These are phyloP conservation scores for Fagopyrum homotropicum DNA, from an alignment of 148 eudicot genomes.

Conservation along the genomic window DNA sequence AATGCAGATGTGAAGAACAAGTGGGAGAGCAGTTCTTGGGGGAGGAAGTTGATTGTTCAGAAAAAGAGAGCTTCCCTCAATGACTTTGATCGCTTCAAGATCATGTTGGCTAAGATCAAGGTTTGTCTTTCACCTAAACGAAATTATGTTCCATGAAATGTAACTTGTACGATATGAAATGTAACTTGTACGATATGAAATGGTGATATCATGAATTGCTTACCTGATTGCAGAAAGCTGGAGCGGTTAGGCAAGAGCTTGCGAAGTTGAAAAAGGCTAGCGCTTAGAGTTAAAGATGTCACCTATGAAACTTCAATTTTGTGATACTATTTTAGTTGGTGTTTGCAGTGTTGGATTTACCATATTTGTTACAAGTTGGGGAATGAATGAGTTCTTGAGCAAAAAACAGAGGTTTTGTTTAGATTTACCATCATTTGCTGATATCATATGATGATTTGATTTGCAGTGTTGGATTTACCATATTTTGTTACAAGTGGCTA, in stretches of 20 bases:
- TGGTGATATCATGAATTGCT: neutral
- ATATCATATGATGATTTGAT: too few species aligned
- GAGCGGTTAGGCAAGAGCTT: conserved; percentile 13
- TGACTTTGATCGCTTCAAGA: conserved; percentile 56
- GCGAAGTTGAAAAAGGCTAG: conserved; percentile 12
- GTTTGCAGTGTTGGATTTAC: conserved; percentile 10
- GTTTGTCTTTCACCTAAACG: neutral
- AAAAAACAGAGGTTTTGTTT: neutral
- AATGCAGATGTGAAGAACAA: conserved; percentile 47
- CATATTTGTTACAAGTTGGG: neutral
- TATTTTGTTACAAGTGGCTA: too few species aligned
- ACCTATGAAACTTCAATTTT: neutral
- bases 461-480: too few species aligned
- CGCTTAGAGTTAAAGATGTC: neutral
- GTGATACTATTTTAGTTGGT: conserved; percentile 9
- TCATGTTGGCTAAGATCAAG: conserved; percentile 53
- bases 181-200: neutral
- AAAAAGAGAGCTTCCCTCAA: conserved; percentile 49
- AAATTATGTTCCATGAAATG: neutral
- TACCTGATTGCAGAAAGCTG: conserved; percentile 9
- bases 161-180: neutral
- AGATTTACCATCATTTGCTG: neutral
- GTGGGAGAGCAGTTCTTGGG: conserved; percentile 63
- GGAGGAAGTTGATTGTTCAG: conserved; percentile 50
- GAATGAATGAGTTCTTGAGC: neutral